Evolutionary conservation across 2,329 filamentous ascomycete species (phyloP), one percentile per base, ranked within the genome.

Genomic region (Monilinia polystroma): DNA sequence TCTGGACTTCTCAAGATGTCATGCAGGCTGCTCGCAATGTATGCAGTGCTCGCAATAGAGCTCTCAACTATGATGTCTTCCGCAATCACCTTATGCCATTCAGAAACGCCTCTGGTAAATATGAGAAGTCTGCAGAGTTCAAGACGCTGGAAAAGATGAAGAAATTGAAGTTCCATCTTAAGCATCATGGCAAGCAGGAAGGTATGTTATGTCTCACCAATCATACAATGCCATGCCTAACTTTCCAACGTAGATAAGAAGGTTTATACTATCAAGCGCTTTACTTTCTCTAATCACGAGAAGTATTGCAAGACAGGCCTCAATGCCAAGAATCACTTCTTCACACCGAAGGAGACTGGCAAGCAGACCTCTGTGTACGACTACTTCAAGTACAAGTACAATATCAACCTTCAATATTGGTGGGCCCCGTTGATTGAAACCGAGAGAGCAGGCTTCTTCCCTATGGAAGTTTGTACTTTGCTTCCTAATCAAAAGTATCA

Each of bases 1-100:
- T 99, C 80, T 98, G 91, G 90, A 83, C 81, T 49, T 68, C 77
- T 1, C 76, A 77, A 41, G 76, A 78, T 52, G 68, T 82, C 18
- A 71, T 73, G 20, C 71, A 75, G 26, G 73, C 77, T 63, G 78
- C 77, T 54, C 68, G 77, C 1, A 75, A 78, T 60, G 66, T 74
- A 16, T 72, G 71, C 64, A 70, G 70, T 53, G 67, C 67, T n/a
- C 68, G 70, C 3, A 76, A 76, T 56, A 71, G 69, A 12, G 38
- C 62, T 1, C 51, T 72, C 1, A 66, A 71, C 10, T 76, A 70
- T 38, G 56, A 68, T 1, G 53, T 69, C 20, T 74, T 76, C 63
- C 67, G 68, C 32, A 66, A 73, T 16, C 65, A 64, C 12, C 52
- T 76, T 4, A 57, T 64, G 7, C 75, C 75, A 26, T 60, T 59